Base-by-base conservation (phyloP, 345 rosid species). In the Hibiscus trionum region DNA sequence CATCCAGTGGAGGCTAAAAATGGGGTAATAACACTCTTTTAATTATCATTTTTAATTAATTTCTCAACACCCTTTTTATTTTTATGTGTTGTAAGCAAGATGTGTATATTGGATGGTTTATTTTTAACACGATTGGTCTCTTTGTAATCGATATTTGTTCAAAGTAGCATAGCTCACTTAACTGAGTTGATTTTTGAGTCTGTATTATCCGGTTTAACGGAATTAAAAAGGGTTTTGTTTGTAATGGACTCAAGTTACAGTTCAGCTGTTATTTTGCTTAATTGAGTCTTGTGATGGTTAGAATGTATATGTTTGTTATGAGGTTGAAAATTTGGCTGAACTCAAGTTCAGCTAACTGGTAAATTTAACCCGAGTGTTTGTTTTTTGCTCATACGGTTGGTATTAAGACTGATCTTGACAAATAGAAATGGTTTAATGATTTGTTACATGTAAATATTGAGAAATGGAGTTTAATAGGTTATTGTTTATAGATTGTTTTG, bases 1-100 rank as follows among this genome's bases (percentile, higher is more conserved):
- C 98, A 94, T 82, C 91, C 94, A 5, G 37, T 77, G 81, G 97
- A 94, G 82, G 88, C 98, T 75, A 87, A 53, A 80, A 91, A 87
- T 80, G 98, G 95, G 92, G 98, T 92, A 90, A 49, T 52, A 16
- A 15, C 16, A 8, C 31, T 57, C 29, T 57, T 19, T 55, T 55
- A 8, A 21, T 21, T 19, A 35, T 55, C 10, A 11, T 3, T 52
- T 52, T 5, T 6, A 5, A 21, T 24, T 11, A 92, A 92, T 58
- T 47, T 11, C 44, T 39, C 35, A 8, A 73, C 68, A 69, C 16
- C 2, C 47, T 59, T 29, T 59, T 63, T 37, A 4, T 63, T 33
- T n/a, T 17, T 24, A 21, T 21, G 60, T 33, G 24, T 33, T 61
- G 1, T 33, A 61, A 33, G 66, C 66, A 31, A 61, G 66, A 16